Evolutionary conservation across 116 monocot genomes (phyloP).

Genomic region (Posidonia oceanica): DNA sequence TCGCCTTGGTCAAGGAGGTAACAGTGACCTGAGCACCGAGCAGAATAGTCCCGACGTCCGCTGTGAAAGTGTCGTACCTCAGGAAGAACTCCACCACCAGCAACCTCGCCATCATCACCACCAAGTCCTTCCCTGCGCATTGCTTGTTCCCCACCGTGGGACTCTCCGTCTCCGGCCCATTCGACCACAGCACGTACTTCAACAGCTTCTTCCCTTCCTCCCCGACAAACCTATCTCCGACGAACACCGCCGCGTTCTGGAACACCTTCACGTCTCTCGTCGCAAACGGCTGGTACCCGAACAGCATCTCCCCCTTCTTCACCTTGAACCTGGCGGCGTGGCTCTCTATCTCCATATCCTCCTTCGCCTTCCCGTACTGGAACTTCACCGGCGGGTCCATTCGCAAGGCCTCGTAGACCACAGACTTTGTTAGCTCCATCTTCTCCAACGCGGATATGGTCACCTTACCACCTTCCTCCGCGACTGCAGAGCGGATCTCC

Average conservation of each 20-base stretch:
- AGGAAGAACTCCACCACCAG: conserved; percentile 65
- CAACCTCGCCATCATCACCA: conserved; percentile 45
- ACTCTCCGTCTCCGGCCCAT: conserved; percentile 67
- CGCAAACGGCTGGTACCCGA: conserved; percentile 56
- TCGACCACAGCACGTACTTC: conserved; percentile 63
- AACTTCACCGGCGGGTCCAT: conserved; percentile 65
- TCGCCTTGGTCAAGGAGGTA: conserved; percentile 55
- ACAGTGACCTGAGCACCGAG: conserved; percentile 40
- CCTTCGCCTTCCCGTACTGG: conserved; percentile 65
- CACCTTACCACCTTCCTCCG: conserved; percentile 25
- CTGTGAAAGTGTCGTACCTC: conserved; percentile 67
- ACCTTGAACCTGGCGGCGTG: conserved; percentile 46
- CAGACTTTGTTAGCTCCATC: conserved; percentile 58
- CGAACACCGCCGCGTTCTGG: conserved; percentile 25
- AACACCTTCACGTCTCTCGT: conserved; percentile 42
- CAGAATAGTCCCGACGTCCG: conserved; percentile 23
- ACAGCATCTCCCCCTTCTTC: conserved; percentile 65
- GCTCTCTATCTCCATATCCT: conserved; percentile 55
- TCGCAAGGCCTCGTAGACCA: conserved; percentile 71
- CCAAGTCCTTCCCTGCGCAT: conserved; percentile 71
- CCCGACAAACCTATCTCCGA: conserved; percentile 51
- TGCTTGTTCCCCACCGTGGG: conserved; percentile 58
- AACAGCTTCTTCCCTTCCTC: conserved; percentile 33
- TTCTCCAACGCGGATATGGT: conserved; percentile 37
- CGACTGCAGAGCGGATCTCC: conserved; percentile 35